A percentile compares a stretch with the other conserved stretches of the same genome.
These are phyloP conservation scores for Geotrichum histeridarum DNA, from an alignment of 1,139 yeast species.

Conservation along the genomic window DNA sequence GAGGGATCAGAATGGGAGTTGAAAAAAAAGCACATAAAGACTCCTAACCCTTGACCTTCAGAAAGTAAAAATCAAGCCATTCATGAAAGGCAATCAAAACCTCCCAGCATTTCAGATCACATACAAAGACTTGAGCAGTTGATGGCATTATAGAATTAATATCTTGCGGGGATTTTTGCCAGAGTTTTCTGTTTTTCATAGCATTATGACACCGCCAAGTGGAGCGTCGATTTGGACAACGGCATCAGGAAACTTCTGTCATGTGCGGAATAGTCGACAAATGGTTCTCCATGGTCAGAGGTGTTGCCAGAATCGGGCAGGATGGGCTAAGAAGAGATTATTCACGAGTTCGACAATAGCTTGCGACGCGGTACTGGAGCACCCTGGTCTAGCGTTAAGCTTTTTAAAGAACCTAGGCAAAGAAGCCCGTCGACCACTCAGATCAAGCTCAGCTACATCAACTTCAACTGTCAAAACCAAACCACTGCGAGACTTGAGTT, in stretches of 20 bases:
- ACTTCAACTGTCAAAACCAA: not conserved
- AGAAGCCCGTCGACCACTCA: too few relatives aligned
- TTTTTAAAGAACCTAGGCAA: not conserved
- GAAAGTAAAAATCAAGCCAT: not conserved
- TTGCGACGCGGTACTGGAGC: not conserved
- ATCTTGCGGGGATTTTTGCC: not conserved
- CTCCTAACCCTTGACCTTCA: not conserved
- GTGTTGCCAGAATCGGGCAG: not conserved
- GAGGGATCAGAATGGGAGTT: not conserved
- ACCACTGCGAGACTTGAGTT: not conserved
- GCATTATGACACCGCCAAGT: slow-evolving; percentile 2
- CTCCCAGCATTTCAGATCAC: too few relatives aligned
- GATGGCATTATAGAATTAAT: not conserved
- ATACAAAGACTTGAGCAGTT: not conserved
- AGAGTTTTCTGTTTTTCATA: too few relatives aligned
- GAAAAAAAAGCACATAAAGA: not conserved
- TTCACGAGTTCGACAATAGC: not conserved
- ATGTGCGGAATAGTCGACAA: too few relatives aligned
- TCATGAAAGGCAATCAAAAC: too few relatives aligned
- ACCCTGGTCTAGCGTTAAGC: not conserved
- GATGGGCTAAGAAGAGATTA: not conserved
- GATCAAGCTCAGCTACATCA: not conserved
- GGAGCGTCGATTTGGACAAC: slow-evolving; percentile 4
- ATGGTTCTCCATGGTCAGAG: not conserved
- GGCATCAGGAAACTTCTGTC: too few relatives aligned